Conservation (phyloP, 208 protist genomes). For the Trypanosoma lewisi region DNA sequence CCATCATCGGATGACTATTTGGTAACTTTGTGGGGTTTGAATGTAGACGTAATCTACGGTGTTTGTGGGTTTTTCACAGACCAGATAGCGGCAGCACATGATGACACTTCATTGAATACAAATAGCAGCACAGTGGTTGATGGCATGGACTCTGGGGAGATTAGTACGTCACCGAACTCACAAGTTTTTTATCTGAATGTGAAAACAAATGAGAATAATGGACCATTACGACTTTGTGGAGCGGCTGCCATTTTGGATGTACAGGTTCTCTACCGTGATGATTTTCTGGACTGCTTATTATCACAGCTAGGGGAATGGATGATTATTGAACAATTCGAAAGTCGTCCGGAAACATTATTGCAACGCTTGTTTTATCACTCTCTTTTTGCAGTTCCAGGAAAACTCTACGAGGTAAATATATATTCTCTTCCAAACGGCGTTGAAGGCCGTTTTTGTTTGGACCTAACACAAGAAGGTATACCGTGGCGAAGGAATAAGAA, state of each 20-base stretch:
- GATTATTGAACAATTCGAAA: constrained; percentile 30
- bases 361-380: constrained; percentile 48
- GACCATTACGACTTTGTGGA: background rate
- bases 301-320: constrained; percentile 28
- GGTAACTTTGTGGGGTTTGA: constrained; percentile 17
- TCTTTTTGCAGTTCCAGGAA: constrained; percentile 54
- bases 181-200: background rate
- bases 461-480: constrained; percentile 34
- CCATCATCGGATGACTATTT: background rate
- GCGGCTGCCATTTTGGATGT: constrained; percentile 14
- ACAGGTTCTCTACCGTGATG: constrained; percentile 31
- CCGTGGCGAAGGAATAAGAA: constrained; percentile 50
- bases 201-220: background rate
- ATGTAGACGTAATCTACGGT: background rate
- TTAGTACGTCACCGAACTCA: too few relatives aligned
- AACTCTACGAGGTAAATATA: background rate
- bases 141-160: too few relatives aligned
- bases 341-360: constrained; percentile 23
- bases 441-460: constrained; percentile 26
- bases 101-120: background rate
- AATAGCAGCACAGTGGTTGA: too few relatives aligned
- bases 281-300: constrained; percentile 47
- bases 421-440: constrained; percentile 12
- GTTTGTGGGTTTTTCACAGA: background rate
- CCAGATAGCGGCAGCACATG: background rate